Percentiles rank a stretch among this genome's conserved stretches.
phyloP scores from a whole-genome alignment of 768 basidiomycete species.

The Podaxis sp. region DNA sequence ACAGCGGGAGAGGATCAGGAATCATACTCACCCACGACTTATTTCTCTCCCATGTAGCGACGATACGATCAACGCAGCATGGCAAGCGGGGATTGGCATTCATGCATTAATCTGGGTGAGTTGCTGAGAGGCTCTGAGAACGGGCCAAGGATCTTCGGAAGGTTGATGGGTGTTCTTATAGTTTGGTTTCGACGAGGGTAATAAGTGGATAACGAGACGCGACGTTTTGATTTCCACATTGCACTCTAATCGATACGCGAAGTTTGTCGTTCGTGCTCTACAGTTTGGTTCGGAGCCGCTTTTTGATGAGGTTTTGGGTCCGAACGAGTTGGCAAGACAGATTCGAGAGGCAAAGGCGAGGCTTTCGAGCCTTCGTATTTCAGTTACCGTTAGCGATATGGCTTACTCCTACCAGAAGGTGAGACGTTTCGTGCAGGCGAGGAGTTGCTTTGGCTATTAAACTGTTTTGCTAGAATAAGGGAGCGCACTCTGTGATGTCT shows the following conservation, averaged over 20 bases:
- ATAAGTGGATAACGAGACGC: slow-evolving; percentile 55
- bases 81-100: slow-evolving; percentile 66
- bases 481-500: slow-evolving; percentile 53
- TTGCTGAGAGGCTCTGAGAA: background rate
- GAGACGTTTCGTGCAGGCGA: background rate
- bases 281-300: slow-evolving; percentile 76
- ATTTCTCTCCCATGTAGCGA: slow-evolving; percentile 31
- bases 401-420: slow-evolving; percentile 57
- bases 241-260: slow-evolving; percentile 59
- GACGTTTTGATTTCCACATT: slow-evolving; percentile 51
- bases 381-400: slow-evolving; percentile 69
- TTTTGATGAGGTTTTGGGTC: slow-evolving; percentile 54
- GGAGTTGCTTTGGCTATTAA: background rate
- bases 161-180: slow-evolving; percentile 17
- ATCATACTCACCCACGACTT: background rate
- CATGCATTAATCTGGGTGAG: slow-evolving; percentile 75
- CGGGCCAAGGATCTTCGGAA: slow-evolving; percentile 3
- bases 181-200: slow-evolving; percentile 49
- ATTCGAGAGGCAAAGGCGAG: slow-evolving; percentile 49
- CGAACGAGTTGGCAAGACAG: slow-evolving; percentile 48
- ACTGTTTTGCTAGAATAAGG: slow-evolving; percentile 32
- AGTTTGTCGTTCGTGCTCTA: slow-evolving; percentile 62
- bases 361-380: slow-evolving; percentile 54
- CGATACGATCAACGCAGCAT: slow-evolving; percentile 67
- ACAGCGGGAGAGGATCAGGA: background rate